Base-by-base conservation (phyloP, 176 grass and related monocot species). In the Pharus latifolius region DNA sequence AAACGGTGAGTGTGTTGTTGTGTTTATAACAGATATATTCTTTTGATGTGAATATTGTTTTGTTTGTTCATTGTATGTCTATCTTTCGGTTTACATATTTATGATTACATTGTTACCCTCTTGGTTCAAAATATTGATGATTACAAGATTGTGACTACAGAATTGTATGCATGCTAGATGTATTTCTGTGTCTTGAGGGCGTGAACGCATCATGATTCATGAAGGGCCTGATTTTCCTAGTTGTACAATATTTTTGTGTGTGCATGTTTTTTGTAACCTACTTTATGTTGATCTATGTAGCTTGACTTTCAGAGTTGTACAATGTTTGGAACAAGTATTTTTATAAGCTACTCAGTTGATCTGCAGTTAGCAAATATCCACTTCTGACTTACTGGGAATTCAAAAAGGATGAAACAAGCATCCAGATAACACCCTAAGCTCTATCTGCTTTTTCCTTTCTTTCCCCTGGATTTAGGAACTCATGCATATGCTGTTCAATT, bases 1-100 rank as follows among this genome's bases (percentile, higher is more conserved):
- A 59, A 99, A 95, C 1, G 96, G 96, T 99, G 74, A 70, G 90
- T 76, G 45, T 64, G 7, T 43, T 82, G 44, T 37, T 77, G 30
- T 61, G 45, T 48, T 3, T 46, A 40, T 68, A 63, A 5, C 52
- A 55, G 38, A 82, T 15, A 46, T 23, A 30, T 23, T 40, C 25
- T 74, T 34, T 49, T 12, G 12, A 29, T 9, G 23, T 29, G 0
- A 17, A 2, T 45, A 37, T 20, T 3, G 19, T 78, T 49, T 49
- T 49, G 11, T 27, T 38, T 35, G 27, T 74, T 48, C 7, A 46
- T 29, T 17, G n/a, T n/a, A n/a, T 29, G 14, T 45, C n/a, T 26
- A 46, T 18, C 40, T 12, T 74, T 26, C 5, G 32, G 14, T 61
- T 48, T 10, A 60, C 1, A 0, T 40, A 33, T 49, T 49, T 13